Base-by-base conservation (phyloP, 306 rosid species). In the Gillenia trifoliata region DNA sequence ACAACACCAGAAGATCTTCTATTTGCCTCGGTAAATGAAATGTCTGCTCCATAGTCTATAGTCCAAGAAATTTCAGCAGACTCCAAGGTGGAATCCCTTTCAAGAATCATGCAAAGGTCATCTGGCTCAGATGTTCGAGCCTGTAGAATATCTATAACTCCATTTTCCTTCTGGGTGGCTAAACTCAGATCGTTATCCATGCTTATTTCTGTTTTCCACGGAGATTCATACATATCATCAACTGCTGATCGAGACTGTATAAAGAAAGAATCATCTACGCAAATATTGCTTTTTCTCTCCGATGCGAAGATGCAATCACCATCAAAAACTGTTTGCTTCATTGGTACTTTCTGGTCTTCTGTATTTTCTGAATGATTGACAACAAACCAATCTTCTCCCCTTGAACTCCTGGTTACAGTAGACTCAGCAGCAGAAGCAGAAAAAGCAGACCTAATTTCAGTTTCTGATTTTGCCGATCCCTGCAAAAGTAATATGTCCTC, bases 231-330 rank as follows among this genome's bases (percentile, higher is more conserved):
- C 23, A 7, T 66, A 84, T 66, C 68, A 57, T 74, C 69, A 49
- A 74, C 79, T 3, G 75, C 77, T 74, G 83, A 72, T 50, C 81
- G 87, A 72, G 86, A 77, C 59, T 80, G 89, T 64, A 89, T 79
- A 86, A 89, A 86, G 85, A 89, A 89, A 66, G 90, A 89, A 75
- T 89, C 93, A 81, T 89, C 93, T 25, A 70, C 23, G 22, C 61
- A 64, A 71, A 70, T 57, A 50, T 15, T 45, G 52, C 69, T 50
- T 77, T 57, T 81, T 45, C 71, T 77, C 69, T 61, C 82, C 11
- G 74, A 61, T 36, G 88, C 61, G 28, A 76, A 43, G 49, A 75
- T 52, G 70, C 52, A 62, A 60, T 79, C 89, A 74, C 77, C 83
- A 77, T 82, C 74, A 33, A 86, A 82, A 70, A 64, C 61, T 43